Conservation (phyloP, 164 flowering plant genomes). For the Dillenia suffruticosa region DNA sequence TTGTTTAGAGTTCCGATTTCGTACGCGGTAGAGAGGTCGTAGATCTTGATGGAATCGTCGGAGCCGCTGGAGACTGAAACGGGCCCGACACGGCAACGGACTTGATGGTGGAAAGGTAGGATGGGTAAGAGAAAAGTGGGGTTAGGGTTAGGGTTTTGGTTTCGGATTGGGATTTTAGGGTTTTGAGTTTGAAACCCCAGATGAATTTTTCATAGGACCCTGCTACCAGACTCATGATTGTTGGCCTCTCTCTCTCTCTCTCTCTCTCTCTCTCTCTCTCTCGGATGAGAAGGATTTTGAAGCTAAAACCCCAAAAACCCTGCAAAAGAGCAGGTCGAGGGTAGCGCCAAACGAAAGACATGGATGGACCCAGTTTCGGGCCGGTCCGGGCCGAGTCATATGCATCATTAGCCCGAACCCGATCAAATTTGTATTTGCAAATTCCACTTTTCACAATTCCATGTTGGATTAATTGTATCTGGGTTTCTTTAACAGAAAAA, state of each 20-base stretch:
- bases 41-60: slow-evolving; percentile 79
- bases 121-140: slow-evolving; percentile 75
- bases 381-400: no score
- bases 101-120: slow-evolving; percentile 71
- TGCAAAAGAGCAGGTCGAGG: no score
- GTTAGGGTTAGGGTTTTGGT: slow-evolving; percentile 30
- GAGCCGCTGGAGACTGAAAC: slow-evolving; percentile 72
- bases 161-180: slow-evolving; percentile 16
- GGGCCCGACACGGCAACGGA: slow-evolving; percentile 58
- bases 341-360: no score
- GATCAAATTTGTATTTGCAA: no score
- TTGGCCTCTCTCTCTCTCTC: slow-evolving; percentile 1
- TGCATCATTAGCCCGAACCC: no score
- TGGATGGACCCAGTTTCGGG: no score
- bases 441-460: no score
- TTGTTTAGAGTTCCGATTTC: slow-evolving; percentile 67
- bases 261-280: no score
- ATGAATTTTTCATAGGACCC: slow-evolving; percentile 86
- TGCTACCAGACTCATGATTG: slow-evolving; percentile 64
- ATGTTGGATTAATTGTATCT: no score
- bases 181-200: slow-evolving; percentile 77
- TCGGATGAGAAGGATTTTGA: no score
- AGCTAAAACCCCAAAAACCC: no score
- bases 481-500: no score
- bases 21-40: slow-evolving; percentile 59